phyloP scores from a whole-genome alignment of 441 rosid genomes.

The Theobroma grandiflorum region DNA sequence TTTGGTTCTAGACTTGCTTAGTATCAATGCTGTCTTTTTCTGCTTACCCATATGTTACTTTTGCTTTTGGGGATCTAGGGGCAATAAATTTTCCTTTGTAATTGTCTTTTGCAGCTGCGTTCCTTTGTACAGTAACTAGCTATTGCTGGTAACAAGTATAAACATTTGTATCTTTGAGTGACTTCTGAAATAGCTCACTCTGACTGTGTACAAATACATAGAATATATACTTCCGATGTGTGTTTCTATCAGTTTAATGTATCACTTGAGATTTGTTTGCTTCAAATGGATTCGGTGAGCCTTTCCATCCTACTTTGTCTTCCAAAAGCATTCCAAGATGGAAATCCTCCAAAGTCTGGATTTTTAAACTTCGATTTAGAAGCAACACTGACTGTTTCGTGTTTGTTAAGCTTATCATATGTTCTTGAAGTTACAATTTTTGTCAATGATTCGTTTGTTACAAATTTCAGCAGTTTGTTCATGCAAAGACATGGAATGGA shows the following conservation, averaged over 20 bases:
- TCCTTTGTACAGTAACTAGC: neutral
- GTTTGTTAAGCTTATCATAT: neutral
- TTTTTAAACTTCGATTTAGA: no score
- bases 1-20: neutral
- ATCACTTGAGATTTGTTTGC: neutral
- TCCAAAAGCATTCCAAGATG: no score
- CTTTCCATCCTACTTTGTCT: no score
- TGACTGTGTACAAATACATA: neutral
- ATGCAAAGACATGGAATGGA: neutral
- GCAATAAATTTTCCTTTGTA: no score
- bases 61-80: no score
- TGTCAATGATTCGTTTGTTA: neutral
- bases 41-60: neutral
- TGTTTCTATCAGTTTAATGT: neutral
- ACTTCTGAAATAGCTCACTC: neutral
- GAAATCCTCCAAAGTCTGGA: no score
- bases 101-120: neutral
- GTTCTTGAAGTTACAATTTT: neutral
- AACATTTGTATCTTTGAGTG: neutral
- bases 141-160: neutral
- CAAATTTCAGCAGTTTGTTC: neutral
- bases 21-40: neutral
- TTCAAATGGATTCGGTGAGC: neutral
- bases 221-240: neutral
- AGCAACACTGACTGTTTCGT: no score